A percentile compares a stretch with the other conserved stretches of the same genome.
These are phyloP conservation scores for Inga laurina DNA, from an alignment of 306 rosid species.

Conservation along the genomic window DNA sequence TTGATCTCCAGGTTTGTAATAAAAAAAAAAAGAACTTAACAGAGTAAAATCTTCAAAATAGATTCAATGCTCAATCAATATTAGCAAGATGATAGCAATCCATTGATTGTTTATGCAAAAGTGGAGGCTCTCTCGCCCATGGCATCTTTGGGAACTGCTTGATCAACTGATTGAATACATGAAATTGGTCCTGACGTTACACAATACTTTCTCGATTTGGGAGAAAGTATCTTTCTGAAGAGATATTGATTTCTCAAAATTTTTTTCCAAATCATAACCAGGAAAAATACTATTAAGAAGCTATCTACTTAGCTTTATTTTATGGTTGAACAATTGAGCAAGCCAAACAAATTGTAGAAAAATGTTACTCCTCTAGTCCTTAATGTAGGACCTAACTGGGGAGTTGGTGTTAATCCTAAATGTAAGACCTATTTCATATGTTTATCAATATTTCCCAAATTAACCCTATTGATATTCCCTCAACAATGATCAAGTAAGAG, in stretches of 20 bases:
- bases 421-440: no score
- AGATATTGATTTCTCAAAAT: not conserved
- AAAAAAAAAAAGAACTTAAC: no score
- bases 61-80: no score
- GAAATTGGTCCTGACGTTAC: not conserved
- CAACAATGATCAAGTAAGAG: no score
- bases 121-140: conserved; percentile 1
- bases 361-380: not conserved
- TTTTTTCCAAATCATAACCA: not conserved
- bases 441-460: no score
- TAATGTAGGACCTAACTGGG: no score
- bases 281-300: not conserved
- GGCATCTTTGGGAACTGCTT: not conserved
- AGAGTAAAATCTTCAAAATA: not conserved
- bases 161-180: not conserved
- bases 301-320: not conserved
- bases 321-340: not conserved
- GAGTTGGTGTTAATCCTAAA: no score
- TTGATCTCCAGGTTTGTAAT: no score
- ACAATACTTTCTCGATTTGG: not conserved
- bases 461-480: no score
- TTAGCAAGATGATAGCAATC: not conserved
- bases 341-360: not conserved
- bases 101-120: not conserved
- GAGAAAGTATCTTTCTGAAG: not conserved